Evolutionary conservation across 2,329 filamentous ascomycete genomes (phyloP).

Genomic region (Dactylellina leptospora): DNA sequence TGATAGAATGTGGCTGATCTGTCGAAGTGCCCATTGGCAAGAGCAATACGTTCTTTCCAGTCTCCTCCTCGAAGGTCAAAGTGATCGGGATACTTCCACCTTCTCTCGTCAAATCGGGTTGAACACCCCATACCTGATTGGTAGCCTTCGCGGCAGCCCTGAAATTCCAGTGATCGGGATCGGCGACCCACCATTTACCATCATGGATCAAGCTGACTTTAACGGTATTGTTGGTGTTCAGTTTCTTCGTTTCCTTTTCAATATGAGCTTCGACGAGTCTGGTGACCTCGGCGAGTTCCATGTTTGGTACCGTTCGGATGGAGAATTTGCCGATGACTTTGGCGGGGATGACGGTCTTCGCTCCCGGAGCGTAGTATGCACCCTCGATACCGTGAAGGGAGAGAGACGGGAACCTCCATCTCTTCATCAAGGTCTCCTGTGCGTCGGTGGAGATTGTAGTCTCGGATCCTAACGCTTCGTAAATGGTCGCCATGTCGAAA

Average conservation of each 20-base stretch:
- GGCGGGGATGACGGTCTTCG: slow-evolving; percentile 97
- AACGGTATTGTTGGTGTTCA: slow-evolving; percentile 90
- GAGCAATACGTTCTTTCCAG: slow-evolving; percentile 94
- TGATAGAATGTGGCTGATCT: slow-evolving; percentile 95
- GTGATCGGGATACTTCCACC: slow-evolving; percentile 97
- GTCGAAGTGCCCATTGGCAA: slow-evolving; percentile 97
- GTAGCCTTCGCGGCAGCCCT: slow-evolving; percentile 93
- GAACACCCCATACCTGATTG: slow-evolving; percentile 89
- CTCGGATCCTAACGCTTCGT: slow-evolving; percentile 87
- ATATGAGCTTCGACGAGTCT: slow-evolving; percentile 83
- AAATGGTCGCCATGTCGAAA: slow-evolving; percentile 95
- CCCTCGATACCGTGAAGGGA: slow-evolving; percentile 95
- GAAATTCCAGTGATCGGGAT: slow-evolving; percentile 99
- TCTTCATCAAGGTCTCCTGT: slow-evolving; percentile 90
- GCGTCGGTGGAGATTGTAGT: slow-evolving; percentile 89
- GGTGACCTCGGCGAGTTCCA: slow-evolving; percentile 92
- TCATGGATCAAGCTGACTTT: slow-evolving; percentile 84
- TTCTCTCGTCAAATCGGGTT: slow-evolving; percentile 94
- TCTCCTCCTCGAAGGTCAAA: slow-evolving; percentile 95
- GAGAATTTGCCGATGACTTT: slow-evolving; percentile 99
- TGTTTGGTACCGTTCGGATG: slow-evolving; percentile 95
- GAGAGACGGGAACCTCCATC: slow-evolving; percentile 93
- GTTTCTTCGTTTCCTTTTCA: slow-evolving; percentile 82
- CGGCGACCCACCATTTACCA: slow-evolving; percentile 98
- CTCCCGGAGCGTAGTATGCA: slow-evolving; percentile 89